Evolutionary conservation across 306 rosid species (phyloP).

Genomic region (Prunus dulcis): DNA sequence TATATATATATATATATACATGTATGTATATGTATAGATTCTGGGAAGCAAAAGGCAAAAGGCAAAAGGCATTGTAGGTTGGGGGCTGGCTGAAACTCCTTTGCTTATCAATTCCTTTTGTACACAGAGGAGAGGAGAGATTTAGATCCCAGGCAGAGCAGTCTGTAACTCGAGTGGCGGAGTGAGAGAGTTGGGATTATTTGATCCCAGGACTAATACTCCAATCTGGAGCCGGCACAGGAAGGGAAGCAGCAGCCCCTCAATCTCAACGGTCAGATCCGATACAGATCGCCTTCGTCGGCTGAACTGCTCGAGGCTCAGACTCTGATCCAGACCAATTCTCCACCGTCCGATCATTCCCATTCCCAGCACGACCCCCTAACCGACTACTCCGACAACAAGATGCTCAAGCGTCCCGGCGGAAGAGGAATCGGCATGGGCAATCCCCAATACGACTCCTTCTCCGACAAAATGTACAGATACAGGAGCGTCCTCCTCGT

Average conservation of each 20-base stretch:
- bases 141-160: background rate
- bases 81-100: background rate
- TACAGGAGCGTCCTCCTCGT: slow-evolving; percentile 70
- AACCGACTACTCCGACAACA: slow-evolving; percentile 32
- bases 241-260: slow-evolving; percentile 38
- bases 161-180: background rate
- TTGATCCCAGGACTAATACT: slow-evolving; percentile 6
- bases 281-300: slow-evolving; percentile 91
- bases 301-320: slow-evolving; percentile 68
- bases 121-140: background rate
- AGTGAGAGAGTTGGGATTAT: slow-evolving; percentile 3
- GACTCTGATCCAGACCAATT: slow-evolving; percentile 35
- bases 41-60: background rate
- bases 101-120: background rate
- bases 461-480: slow-evolving; percentile 68
- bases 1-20: no score
- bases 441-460: slow-evolving; percentile 44
- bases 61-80: background rate
- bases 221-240: slow-evolving; percentile 67
- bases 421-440: slow-evolving; percentile 12
- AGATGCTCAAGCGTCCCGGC: slow-evolving; percentile 80
- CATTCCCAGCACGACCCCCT: slow-evolving; percentile 17
- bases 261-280: slow-evolving; percentile 96
- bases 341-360: slow-evolving; percentile 65
- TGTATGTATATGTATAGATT: background rate